A percentile compares a stretch with the other conserved stretches of the same genome.
Evolutionary conservation across 345 rosid genomes (phyloP).

Genomic region (Euphorbia pulcherrima): DNA sequence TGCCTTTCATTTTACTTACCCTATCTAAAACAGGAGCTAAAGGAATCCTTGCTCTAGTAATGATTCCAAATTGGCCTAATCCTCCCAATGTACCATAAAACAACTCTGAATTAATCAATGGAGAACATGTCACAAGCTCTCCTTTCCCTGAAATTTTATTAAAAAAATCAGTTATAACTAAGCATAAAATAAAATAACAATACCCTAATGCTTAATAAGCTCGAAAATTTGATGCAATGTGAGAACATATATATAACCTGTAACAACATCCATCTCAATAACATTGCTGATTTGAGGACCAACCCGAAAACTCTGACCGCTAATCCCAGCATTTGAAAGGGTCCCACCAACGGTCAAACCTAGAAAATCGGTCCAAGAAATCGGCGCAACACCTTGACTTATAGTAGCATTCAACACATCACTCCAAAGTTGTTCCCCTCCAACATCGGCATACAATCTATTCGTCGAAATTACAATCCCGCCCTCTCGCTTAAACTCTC

Average conservation of each 20-base stretch:
- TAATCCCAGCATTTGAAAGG: slow-evolving; percentile 32
- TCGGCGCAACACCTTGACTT: slow-evolving; percentile 14
- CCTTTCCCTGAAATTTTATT: slow-evolving; percentile 21
- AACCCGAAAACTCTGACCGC: slow-evolving; percentile 24
- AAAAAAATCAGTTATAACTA: too few relatives aligned
- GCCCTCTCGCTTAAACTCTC: too few relatives aligned
- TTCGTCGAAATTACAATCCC: slow-evolving; percentile 8
- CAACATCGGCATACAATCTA: slow-evolving; percentile 16
- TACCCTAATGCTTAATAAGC: too few relatives aligned
- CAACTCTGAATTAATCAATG: slow-evolving; percentile 15
- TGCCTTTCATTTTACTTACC: slow-evolving; percentile 10
- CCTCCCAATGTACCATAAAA: slow-evolving; percentile 22
- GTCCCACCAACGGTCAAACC: slow-evolving; percentile 25
- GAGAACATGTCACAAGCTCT: slow-evolving; percentile 22
- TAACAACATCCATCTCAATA: slow-evolving; percentile 25
- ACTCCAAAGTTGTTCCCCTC: slow-evolving; percentile 24
- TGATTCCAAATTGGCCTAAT: slow-evolving; percentile 26
- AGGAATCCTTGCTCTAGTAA: slow-evolving; percentile 26
- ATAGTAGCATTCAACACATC: slow-evolving; percentile 20
- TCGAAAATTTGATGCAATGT: too few relatives aligned
- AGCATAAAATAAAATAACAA: too few relatives aligned
- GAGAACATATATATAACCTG: slow-evolving; percentile 22
- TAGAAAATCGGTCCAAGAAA: slow-evolving; percentile 31
- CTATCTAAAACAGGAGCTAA: slow-evolving; percentile 7
- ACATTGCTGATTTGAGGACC: slow-evolving; percentile 33